phyloP scores from a whole-genome alignment of 768 basidiomycete genomes.

The Mycena venus region DNA sequence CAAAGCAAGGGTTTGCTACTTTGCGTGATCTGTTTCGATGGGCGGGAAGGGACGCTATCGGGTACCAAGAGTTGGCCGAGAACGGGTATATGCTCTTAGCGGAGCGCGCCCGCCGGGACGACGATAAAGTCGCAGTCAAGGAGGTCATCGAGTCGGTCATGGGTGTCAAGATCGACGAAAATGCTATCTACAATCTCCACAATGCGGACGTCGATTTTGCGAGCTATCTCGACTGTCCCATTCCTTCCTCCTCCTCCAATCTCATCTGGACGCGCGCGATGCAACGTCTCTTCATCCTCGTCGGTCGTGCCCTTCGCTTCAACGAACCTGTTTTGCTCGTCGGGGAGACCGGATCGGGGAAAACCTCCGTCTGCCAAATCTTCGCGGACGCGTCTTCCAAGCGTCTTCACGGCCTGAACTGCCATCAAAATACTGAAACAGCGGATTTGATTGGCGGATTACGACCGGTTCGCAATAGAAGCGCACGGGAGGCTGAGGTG shows the following conservation, averaged over 20 bases:
- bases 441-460: slow-evolving; percentile 96
- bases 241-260: slow-evolving; percentile 58
- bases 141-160: slow-evolving; percentile 92
- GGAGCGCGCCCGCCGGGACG: slow-evolving; percentile 85
- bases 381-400: slow-evolving; percentile 77
- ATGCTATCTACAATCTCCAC: slow-evolving; percentile 72
- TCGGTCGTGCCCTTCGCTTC: slow-evolving; percentile 87
- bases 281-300: slow-evolving; percentile 88
- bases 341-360: slow-evolving; percentile 97
- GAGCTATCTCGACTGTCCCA: slow-evolving; percentile 67
- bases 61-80: slow-evolving; percentile 93
- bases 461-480: slow-evolving; percentile 87
- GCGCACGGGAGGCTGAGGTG: slow-evolving; percentile 64
- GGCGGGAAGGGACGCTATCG: slow-evolving; percentile 91
- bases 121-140: slow-evolving; percentile 92
- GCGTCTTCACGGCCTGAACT: slow-evolving; percentile 83
- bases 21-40: slow-evolving; percentile 97
- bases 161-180: slow-evolving; percentile 87
- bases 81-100: slow-evolving; percentile 98
- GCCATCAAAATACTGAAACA: slow-evolving; percentile 98
- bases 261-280: slow-evolving; percentile 95
- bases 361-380: slow-evolving; percentile 96
- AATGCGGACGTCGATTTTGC: slow-evolving; percentile 54
- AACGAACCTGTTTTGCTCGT: slow-evolving; percentile 97
- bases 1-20: slow-evolving; percentile 96